Base-by-base conservation (phyloP, 306 rosid species). In the Cotoneaster glaucophyllus region DNA sequence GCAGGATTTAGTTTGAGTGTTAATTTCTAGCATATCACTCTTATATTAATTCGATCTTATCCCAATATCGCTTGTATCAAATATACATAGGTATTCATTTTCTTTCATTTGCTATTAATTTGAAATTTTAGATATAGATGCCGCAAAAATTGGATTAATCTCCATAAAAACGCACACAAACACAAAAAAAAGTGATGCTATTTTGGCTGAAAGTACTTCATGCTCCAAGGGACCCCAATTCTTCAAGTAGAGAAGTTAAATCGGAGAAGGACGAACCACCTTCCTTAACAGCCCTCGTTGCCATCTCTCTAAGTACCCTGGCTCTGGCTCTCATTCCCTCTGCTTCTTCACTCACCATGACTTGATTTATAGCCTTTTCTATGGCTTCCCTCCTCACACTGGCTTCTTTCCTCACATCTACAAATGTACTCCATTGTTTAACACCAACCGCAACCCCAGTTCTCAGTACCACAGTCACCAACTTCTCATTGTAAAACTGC, bases 401-500 rank as follows among this genome's bases (percentile, higher is more conserved):
- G 17, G 53, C 65, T 28, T 82, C 84, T 7, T 59, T 79, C 69
- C 64, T 76, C 7, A 77, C 67, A 32, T 71, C 83, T 56, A 28
- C 79, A 61, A 56, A 13, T 56, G 70, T 11, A 4, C 26, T 63
- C 80, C 82, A 85, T 12, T 69, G 57, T 29, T 29, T 21, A 48
- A 45, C 75, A 15, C 88, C 86, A 4, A 85, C 86, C 7, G 80
- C 72, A 9, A 77, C 76, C 18, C 88, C 86, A 22, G 43, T 79
- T 15, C 43, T 24, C 18, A 82, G 58, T 17, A 85, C 48, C 22
- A 79, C n/a, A 2, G 80, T 77, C 50, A 85, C 54, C 61, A 85
- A 43, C 66, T 76, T 82, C 86, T 79, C 88, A 54, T 85, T 82
- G 78, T 73, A 76, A 74, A 85, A 82, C 19, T 85, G 88, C 34